These are phyloP conservation scores for Diaporthe amygdali DNA, from an alignment of 2,329 filamentous ascomycete species.

Conservation along the genomic window DNA sequence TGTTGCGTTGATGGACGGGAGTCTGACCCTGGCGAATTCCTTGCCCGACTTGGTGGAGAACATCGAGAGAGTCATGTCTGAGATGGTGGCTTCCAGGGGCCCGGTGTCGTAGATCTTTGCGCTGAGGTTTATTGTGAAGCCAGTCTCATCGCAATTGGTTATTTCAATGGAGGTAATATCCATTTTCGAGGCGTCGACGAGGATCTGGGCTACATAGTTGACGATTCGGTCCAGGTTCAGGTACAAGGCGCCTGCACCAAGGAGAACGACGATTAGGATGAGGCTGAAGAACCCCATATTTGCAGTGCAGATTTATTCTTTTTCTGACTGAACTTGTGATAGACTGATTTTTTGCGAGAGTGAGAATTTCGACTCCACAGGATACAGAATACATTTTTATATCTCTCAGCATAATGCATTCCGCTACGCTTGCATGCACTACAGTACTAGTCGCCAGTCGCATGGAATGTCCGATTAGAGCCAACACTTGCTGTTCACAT, in stretches of 20 bases:
- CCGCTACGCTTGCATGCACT: not conserved
- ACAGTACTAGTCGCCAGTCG: conserved; percentile 6
- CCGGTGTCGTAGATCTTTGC: conserved; percentile 15
- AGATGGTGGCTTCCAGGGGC: conserved; percentile 2
- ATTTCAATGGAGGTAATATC: conserved; percentile 8
- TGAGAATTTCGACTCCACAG: not conserved
- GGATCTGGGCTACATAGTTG: not conserved
- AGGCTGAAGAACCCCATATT: not conserved
- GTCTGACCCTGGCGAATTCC: not conserved
- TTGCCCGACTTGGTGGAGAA: conserved; percentile 8
- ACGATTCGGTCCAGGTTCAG: conserved; percentile 1
- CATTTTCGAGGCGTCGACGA: conserved; percentile 18
- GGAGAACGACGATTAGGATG: not conserved
- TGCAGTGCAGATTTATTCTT: not conserved
- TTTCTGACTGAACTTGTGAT: not conserved
- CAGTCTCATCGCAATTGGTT: not conserved
- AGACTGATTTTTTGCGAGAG: not conserved
- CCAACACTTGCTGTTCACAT: not conserved
- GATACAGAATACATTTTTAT: not conserved
- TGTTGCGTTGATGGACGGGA: conserved; percentile 5
- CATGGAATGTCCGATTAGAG: not conserved
- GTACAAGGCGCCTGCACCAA: not conserved
- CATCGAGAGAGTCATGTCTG: conserved; percentile 12
- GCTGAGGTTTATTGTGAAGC: conserved; percentile 13
- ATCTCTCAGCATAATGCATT: not conserved